Conservation (phyloP, 73 alveolate genomes). For the Tetrahymena thermophila region DNA sequence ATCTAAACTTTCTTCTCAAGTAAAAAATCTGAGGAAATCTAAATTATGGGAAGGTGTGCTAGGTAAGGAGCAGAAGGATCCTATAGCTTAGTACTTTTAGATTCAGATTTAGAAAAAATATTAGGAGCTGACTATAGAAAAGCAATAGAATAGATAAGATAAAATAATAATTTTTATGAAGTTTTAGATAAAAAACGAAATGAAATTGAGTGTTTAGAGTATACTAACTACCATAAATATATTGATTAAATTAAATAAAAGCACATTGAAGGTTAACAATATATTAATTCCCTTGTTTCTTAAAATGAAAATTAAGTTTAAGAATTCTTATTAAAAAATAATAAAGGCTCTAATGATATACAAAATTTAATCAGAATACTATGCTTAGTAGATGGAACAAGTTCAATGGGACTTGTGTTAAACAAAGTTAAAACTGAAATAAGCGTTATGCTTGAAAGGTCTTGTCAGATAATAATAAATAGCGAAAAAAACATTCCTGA, state of each 20-base stretch:
- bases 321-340: too few species aligned
- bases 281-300: too few species aligned
- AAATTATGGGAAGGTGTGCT: constrained; percentile 21
- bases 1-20: constrained; percentile 3
- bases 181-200: neutral
- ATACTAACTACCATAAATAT: neutral
- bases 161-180: neutral
- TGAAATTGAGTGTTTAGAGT: neutral
- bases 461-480: neutral
- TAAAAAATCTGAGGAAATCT: constrained; percentile 6
- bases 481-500: neutral
- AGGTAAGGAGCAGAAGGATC: neutral
- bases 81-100: neutral
- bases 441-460: neutral
- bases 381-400: neutral
- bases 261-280: neutral
- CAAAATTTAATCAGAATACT: neutral
- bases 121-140: neutral
- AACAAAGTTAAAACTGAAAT: neutral
- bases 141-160: neutral
- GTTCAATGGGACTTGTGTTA: neutral
- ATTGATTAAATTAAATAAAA: too few species aligned
- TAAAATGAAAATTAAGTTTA: too few species aligned
- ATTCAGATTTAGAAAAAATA: neutral
- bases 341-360: neutral